A percentile compares a stretch with the other conserved stretches of the same genome.
Conservation (phyloP, 345 rosid species). For the Syzygium aromaticum region DNA sequence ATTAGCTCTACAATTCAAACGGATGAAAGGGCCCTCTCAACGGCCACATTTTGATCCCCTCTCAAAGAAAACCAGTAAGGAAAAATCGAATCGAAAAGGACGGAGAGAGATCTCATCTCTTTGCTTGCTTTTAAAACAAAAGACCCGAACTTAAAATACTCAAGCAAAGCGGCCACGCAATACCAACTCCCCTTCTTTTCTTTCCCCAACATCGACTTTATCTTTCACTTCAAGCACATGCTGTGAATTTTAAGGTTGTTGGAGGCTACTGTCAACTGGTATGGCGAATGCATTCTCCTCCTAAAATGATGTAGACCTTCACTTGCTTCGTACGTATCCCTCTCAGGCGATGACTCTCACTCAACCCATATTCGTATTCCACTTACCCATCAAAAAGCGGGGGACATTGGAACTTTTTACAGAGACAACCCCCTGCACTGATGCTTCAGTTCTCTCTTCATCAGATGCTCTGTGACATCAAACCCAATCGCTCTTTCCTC, state of each 20-base stretch:
- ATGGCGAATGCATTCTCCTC: background rate
- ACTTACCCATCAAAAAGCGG: background rate
- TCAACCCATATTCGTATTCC: background rate
- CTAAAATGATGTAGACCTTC: background rate
- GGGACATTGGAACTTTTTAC: background rate
- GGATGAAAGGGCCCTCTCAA: conserved; percentile 55
- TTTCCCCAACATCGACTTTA: conserved; percentile 13
- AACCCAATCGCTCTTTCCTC: background rate
- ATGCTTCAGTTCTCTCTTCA: background rate
- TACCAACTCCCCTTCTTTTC: conserved; percentile 11
- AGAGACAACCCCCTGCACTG: background rate
- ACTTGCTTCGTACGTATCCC: background rate
- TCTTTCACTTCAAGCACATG: conserved; percentile 62
- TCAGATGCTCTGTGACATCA: conserved; percentile 4
- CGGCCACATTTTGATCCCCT: conserved; percentile 24
- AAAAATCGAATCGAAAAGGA: conserved; percentile 13
- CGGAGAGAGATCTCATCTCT: conserved; percentile 18
- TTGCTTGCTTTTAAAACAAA: conserved; percentile 15
- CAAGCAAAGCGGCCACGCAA: conserved; percentile 21
- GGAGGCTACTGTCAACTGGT: background rate
- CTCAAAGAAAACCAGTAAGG: conserved; percentile 1
- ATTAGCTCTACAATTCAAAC: background rate
- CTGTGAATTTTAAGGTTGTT: conserved; percentile 18
- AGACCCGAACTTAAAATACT: background rate
- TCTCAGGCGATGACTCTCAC: background rate